These are phyloP conservation scores for Cutaneotrichosporon mucoides DNA, from an alignment of 1,284 basidiomycete species.

Conservation along the genomic window DNA sequence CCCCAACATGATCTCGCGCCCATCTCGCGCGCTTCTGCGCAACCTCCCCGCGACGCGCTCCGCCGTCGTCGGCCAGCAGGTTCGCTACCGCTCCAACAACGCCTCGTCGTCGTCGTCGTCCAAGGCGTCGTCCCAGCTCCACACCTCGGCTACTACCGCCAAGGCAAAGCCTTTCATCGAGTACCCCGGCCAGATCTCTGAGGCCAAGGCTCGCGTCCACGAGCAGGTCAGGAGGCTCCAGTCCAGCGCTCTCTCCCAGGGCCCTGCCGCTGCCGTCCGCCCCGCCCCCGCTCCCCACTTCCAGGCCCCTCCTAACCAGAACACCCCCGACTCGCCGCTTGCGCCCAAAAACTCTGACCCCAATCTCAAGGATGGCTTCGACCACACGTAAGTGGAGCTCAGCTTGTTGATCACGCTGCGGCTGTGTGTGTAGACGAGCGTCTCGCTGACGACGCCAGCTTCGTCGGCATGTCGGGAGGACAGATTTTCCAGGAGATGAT, in stretches of 20 bases:
- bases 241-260: constrained; percentile 58
- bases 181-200: constrained; percentile 30
- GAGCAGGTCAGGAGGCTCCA: constrained; percentile 65
- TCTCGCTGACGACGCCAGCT: constrained; percentile 44
- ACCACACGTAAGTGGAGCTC: constrained; percentile 39
- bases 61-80: constrained; percentile 15
- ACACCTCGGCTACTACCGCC: constrained; percentile 33
- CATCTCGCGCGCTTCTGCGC: constrained; percentile 17
- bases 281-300: constrained; percentile 46
- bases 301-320: constrained; percentile 38
- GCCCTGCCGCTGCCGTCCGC: constrained; percentile 55
- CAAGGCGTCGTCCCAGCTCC: constrained; percentile 11
- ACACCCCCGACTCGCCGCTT: constrained; percentile 30
- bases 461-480: constrained; percentile 91
- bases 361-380: constrained; percentile 23
- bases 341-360: constrained; percentile 14
- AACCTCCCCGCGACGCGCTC: constrained; percentile 15
- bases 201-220: constrained; percentile 58
- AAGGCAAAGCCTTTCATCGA: constrained; percentile 15
- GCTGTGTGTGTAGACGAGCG: no score
- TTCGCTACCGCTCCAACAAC: constrained; percentile 29
- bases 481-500: constrained; percentile 99
- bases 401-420: no score
- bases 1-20: constrained; percentile 13
- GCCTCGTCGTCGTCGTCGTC: constrained; percentile 2